Evolutionary conservation across 1,139 yeast species (phyloP), one percentile per base, ranked within the genome.

Genomic region (Geotrichum australiense): DNA sequence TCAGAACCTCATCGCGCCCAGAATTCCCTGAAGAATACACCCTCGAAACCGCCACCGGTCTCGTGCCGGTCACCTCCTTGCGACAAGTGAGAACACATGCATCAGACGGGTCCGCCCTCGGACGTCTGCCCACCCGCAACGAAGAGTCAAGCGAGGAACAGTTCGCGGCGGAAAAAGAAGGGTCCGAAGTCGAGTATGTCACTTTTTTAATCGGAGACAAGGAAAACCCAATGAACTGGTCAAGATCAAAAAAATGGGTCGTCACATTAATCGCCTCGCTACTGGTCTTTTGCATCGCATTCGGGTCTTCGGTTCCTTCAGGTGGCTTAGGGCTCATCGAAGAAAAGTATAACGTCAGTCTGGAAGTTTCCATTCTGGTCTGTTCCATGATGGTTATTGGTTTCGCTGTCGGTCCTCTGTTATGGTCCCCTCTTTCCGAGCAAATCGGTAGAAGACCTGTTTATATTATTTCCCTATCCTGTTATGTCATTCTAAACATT

Each of bases 11-110:
- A 4, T 70, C 69, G 39, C 67, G 72, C 48, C 79, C 89, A 5
- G 80, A 85, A 35, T 86, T 86, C 69, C 96, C 96, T 11, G 96
- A 86, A 67, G 95, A 86, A 61, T 86, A 83, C 61, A 81, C 87
- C 5, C 54, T 86, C 58, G 96, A 86, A 66, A 86, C 96, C 1
- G 71, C 73, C 40, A 83, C 95, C 4, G 96, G 96, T 50, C 69
- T 86, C 44, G 96, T 86, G 5, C 89, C 86, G 2, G 83, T 80
- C 2, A 68, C 76, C 34, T 80, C 94, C 0, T 68, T 86, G 53
- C 82, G 76, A 27, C 52, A 54, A 15, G 47, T 56, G 21, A 47
- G 63, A 30, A 43, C 54, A 12, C 28, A 46, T 29, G 35, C 45
- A 8, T 16, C 16, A 11, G 14, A n/a, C 12, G 31, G 29, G 8